Evolutionary conservation across 2,329 filamentous ascomycete species (phyloP).

Genomic region (Aspergillus proliferans): DNA sequence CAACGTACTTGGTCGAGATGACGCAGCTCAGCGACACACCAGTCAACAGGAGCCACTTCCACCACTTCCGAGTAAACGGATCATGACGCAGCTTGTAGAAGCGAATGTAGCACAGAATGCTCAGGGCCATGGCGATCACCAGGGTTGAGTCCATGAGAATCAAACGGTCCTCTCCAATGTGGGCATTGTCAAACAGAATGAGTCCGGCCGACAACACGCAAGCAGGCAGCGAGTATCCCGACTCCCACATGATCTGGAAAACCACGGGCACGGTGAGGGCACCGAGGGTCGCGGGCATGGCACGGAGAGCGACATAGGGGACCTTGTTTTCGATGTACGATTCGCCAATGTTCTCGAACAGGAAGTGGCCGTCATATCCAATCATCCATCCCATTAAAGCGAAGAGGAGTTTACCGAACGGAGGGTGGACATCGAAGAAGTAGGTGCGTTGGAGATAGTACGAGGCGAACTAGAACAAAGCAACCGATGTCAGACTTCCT

Average conservation of each 20-base stretch:
- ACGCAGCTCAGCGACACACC: conserved; percentile 93
- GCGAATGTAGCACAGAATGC: conserved; percentile 86
- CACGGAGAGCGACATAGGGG: conserved; percentile 91
- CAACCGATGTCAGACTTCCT: conserved; percentile 11
- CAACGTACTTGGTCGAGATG: conserved; percentile 98
- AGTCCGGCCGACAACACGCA: conserved; percentile 80
- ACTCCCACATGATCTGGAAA: conserved; percentile 99
- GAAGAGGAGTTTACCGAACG: conserved; percentile 96
- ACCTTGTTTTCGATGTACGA: conserved; percentile 97
- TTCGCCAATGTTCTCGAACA: conserved; percentile 98
- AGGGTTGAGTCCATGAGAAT: conserved; percentile 93
- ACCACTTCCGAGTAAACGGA: conserved; percentile 93
- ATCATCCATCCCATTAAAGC: conserved; percentile 96
- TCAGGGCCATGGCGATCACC: conserved; percentile 93
- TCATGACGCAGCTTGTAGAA: conserved; percentile 94
- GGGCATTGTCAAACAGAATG: conserved; percentile 92
- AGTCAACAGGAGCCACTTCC: conserved; percentile 97
- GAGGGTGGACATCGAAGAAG: conserved; percentile 99
- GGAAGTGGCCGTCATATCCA: conserved; percentile 92
- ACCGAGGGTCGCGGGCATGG: conserved; percentile 85
- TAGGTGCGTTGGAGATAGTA: conserved; percentile 93
- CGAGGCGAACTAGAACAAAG: conserved; percentile 43
- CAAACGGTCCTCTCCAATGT: conserved; percentile 90
- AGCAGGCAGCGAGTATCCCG: conserved; percentile 90
- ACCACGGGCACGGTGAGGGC: conserved; percentile 88